Percentiles rank a stretch among this genome's conserved stretches.
These are phyloP conservation scores for Kwoniella heveanensis DNA, from an alignment of 768 basidiomycete species.

Conservation along the genomic window DNA sequence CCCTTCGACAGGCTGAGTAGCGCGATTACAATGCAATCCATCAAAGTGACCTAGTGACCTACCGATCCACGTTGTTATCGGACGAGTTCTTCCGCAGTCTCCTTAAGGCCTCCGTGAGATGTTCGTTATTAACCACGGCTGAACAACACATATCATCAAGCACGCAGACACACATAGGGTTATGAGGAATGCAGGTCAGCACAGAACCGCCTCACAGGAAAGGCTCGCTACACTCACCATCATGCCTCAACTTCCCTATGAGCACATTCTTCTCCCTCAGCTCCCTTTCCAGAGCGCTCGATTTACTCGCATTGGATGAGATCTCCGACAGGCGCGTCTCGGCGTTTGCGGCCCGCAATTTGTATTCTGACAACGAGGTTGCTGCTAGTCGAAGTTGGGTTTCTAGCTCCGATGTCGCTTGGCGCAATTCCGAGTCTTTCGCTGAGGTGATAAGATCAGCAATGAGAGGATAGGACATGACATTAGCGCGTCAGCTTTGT, in stretches of 20 bases:
- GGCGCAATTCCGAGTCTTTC: slow-evolving; percentile 84
- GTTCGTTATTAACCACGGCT: slow-evolving; percentile 97
- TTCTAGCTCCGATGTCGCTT: slow-evolving; percentile 81
- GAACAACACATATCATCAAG: slow-evolving; percentile 12
- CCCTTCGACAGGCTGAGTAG: too few relatives aligned
- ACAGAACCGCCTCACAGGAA: too few relatives aligned
- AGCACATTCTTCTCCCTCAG: slow-evolving; percentile 93
- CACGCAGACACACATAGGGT: neutral
- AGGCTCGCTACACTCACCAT: too few relatives aligned
- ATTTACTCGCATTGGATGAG: slow-evolving; percentile 66
- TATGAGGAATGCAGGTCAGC: too few relatives aligned
- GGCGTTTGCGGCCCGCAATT: slow-evolving; percentile 80
- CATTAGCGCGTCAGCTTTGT: slow-evolving; percentile 3
- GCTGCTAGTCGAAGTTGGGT: slow-evolving; percentile 70
- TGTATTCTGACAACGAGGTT: slow-evolving; percentile 82
- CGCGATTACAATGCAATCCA: too few relatives aligned
- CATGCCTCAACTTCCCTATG: slow-evolving; percentile 92
- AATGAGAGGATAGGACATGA: neutral
- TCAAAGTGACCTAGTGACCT: slow-evolving; percentile 11
- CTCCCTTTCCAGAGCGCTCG: slow-evolving; percentile 79
- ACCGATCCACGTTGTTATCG: slow-evolving; percentile 80
- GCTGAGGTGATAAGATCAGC: slow-evolving; percentile 64
- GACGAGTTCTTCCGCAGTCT: slow-evolving; percentile 82
- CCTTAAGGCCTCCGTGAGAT: slow-evolving; percentile 95
- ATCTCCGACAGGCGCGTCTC: slow-evolving; percentile 82